Evolutionary conservation across 2,329 filamentous ascomycete genomes (phyloP).

Genomic region (Sphaerulina vaccinii): DNA sequence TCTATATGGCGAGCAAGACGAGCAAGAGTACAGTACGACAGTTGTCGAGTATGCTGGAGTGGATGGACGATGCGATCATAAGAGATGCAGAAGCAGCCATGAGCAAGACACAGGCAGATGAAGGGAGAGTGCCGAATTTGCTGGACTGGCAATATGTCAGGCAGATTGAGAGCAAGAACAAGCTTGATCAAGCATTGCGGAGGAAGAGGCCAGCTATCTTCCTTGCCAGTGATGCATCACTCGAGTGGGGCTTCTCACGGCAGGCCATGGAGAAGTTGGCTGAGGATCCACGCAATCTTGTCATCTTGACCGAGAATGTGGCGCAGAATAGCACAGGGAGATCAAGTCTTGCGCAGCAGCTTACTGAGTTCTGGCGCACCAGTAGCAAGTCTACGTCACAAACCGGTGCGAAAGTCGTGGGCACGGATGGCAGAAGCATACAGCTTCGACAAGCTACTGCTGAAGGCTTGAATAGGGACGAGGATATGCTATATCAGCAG

Average conservation of each 20-base stretch:
- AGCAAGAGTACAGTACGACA: constrained; percentile 87
- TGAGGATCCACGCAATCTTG: constrained; percentile 73
- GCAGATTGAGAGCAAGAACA: constrained; percentile 76
- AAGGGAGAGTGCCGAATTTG: constrained; percentile 60
- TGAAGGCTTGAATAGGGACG: constrained; percentile 72
- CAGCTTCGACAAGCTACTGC: constrained; percentile 39
- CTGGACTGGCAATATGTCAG: constrained; percentile 89
- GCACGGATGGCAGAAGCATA: constrained; percentile 57
- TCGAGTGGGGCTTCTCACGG: constrained; percentile 94
- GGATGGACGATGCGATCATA: constrained; percentile 97
- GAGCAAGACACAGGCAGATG: constrained; percentile 40
- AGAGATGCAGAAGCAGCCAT: constrained; percentile 61
- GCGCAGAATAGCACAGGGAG: constrained; percentile 40
- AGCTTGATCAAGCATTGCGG: constrained; percentile 69
- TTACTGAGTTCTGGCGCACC: constrained; percentile 63
- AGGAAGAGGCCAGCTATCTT: constrained; percentile 67
- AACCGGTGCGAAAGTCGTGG: constrained; percentile 50
- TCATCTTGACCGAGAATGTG: constrained; percentile 80
- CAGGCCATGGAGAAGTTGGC: constrained; percentile 74
- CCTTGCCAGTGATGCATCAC: constrained; percentile 80
- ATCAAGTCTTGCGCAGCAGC: constrained; percentile 65
- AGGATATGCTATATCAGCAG: constrained; percentile 82
- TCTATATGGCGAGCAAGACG: constrained; percentile 84
- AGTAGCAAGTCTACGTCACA: constrained; percentile 27
- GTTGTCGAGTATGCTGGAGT: constrained; percentile 93